Percentiles rank a stretch among this genome's conserved stretches.
phyloP scores from a whole-genome alignment of 2,329 filamentous ascomycete species.

The Diplodia intermedia region DNA sequence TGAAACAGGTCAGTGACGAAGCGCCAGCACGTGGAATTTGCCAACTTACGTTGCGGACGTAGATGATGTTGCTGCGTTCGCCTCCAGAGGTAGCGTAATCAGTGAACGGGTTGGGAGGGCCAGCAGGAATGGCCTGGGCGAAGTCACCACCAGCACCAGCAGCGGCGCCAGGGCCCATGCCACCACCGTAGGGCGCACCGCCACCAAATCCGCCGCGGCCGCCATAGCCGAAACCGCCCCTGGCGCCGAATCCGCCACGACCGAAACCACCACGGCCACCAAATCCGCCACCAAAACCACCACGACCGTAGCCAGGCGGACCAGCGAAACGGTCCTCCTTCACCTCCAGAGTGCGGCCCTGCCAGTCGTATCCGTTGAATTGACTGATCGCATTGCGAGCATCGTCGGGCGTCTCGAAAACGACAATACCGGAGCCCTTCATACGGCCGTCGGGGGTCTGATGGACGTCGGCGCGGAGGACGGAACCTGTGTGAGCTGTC shows the following conservation, averaged over 20 bases:
- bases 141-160: slow-evolving; percentile 43
- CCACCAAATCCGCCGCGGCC: slow-evolving; percentile 56
- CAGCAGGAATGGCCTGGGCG: slow-evolving; percentile 53
- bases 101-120: slow-evolving; percentile 87
- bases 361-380: slow-evolving; percentile 99
- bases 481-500: slow-evolving; percentile 49
- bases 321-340: slow-evolving; percentile 94
- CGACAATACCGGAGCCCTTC: slow-evolving; percentile 96
- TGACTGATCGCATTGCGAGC: slow-evolving; percentile 95
- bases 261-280: slow-evolving; percentile 62
- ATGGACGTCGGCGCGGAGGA: slow-evolving; percentile 96
- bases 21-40: slow-evolving; percentile 34
- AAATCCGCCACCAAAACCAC: slow-evolving; percentile 58
- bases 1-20: slow-evolving; percentile 52
- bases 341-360: slow-evolving; percentile 90
- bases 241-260: slow-evolving; percentile 54
- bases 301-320: slow-evolving; percentile 52
- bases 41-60: slow-evolving; percentile 89
- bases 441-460: slow-evolving; percentile 88
- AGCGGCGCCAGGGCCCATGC: slow-evolving; percentile 51
- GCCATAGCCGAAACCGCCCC: slow-evolving; percentile 66
- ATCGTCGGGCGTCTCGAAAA: slow-evolving; percentile 93
- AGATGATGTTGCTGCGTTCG: slow-evolving; percentile 84
- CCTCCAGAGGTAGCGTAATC: slow-evolving; percentile 88
- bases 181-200: slow-evolving; percentile 53